Conservation (phyloP, 495 filamentous ascomycete genomes). For the Neurospora tetraspora region DNA sequence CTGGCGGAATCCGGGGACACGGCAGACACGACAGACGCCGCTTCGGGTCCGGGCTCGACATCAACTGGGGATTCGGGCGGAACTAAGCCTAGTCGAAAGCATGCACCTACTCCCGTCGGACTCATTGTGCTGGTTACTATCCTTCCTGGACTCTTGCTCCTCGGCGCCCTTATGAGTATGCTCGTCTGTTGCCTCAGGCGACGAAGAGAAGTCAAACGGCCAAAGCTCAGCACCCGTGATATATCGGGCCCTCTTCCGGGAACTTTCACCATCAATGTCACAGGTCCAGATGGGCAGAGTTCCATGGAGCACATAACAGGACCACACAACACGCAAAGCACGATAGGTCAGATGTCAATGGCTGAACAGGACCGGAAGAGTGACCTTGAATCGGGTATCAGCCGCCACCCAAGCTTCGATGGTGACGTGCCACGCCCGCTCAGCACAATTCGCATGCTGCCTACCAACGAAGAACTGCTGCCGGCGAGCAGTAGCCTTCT, state of each 20-base stretch:
- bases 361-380: neutral
- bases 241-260: constrained; percentile 35
- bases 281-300: neutral
- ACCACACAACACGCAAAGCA: neutral
- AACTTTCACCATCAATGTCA: constrained; percentile 20
- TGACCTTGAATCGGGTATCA: neutral
- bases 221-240: constrained; percentile 16
- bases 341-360: neutral
- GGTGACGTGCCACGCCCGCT: neutral
- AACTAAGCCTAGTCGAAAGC: neutral
- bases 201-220: constrained; percentile 1
- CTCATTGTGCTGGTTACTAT: constrained; percentile 11
- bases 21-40: neutral
- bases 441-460: neutral
- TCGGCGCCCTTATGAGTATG: constrained; percentile 5
- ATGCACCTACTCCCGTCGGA: constrained; percentile 3
- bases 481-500: neutral
- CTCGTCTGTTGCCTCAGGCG: constrained; percentile 20
- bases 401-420: neutral
- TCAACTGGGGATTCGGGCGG: neutral
- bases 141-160: constrained; percentile 8
- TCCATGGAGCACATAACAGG: neutral
- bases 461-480: neutral
- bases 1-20: constrained; percentile 10
- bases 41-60: neutral